Conservation (phyloP, 352 stramenopile genomes). For the Pythium guiyangense region DNA sequence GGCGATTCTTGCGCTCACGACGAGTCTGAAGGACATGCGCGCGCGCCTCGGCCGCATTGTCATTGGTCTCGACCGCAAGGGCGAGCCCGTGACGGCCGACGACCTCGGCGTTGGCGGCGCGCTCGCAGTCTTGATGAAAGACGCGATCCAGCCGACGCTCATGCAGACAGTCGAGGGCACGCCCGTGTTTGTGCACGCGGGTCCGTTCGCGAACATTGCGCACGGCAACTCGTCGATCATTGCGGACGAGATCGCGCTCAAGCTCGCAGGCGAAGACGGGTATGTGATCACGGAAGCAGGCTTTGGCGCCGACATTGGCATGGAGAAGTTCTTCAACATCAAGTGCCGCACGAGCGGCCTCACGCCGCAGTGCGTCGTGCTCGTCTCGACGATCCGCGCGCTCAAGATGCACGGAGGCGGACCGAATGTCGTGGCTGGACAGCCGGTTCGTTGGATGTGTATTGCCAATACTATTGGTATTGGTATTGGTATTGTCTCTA, state of each 20-base stretch:
- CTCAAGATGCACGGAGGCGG: slow-evolving; percentile 99
- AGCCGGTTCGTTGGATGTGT: slow-evolving; percentile 60
- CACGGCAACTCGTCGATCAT: slow-evolving; percentile 98
- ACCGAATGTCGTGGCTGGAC: slow-evolving; percentile 91
- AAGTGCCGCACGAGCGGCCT: slow-evolving; percentile 96
- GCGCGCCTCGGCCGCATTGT: slow-evolving; percentile 94
- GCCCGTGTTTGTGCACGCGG: slow-evolving; percentile 96
- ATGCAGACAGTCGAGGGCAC: slow-evolving; percentile 98
- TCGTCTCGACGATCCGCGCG: slow-evolving; percentile 97
- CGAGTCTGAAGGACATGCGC: slow-evolving; percentile 91
- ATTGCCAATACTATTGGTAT: neutral
- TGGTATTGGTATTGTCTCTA: neutral
- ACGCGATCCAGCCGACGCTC: slow-evolving; percentile 95
- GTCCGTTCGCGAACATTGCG: slow-evolving; percentile 98
- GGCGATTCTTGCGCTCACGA: slow-evolving; percentile 96
- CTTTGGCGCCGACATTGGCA: slow-evolving; percentile 97
- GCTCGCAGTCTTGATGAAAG: slow-evolving; percentile 97
- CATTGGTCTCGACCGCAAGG: slow-evolving; percentile 80
- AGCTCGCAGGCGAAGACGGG: slow-evolving; percentile 93
- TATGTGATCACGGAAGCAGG: slow-evolving; percentile 97
- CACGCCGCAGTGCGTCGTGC: slow-evolving; percentile 95
- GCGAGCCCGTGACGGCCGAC: slow-evolving; percentile 93
- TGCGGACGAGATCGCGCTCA: slow-evolving; percentile 93
- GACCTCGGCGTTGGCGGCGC: slow-evolving; percentile 96
- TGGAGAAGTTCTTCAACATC: slow-evolving; percentile 99